phyloP scores from a whole-genome alignment of 2,329 filamentous ascomycete genomes.

The Colletotrichum melonis region DNA sequence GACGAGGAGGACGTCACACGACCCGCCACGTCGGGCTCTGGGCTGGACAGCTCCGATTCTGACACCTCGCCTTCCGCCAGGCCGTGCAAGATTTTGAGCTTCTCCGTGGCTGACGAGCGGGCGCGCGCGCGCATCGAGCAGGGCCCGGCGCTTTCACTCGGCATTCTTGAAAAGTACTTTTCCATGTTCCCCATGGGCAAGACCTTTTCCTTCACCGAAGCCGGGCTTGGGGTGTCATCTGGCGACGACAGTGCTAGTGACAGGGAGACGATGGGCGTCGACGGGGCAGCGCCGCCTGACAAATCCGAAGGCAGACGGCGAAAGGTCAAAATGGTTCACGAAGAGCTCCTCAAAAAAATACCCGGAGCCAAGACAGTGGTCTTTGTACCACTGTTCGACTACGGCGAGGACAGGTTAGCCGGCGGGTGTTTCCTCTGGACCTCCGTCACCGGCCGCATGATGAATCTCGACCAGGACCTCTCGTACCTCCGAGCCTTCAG shows the following conservation, averaged over 20 bases:
- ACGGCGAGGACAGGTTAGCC: slow-evolving; percentile 46
- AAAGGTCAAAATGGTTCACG: slow-evolving; percentile 42
- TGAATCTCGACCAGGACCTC: slow-evolving; percentile 49
- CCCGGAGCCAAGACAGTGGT: slow-evolving; percentile 47
- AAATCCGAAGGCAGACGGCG: slow-evolving; percentile 29
- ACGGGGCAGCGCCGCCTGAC: neutral
- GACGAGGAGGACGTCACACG: slow-evolving; percentile 38
- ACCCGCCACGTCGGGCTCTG: slow-evolving; percentile 35
- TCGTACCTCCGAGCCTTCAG: slow-evolving; percentile 53
- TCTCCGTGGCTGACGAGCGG: slow-evolving; percentile 40
- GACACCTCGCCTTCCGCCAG: slow-evolving; percentile 41
- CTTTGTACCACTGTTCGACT: slow-evolving; percentile 50
- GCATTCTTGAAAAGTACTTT: slow-evolving; percentile 45
- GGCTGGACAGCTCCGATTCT: slow-evolving; percentile 44
- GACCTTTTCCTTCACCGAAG: slow-evolving; percentile 44
- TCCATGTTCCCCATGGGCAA: slow-evolving; percentile 45
- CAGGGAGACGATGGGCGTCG: slow-evolving; percentile 32
- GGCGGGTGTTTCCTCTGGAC: slow-evolving; percentile 51
- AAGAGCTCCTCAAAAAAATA: slow-evolving; percentile 47
- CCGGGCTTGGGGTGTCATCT: slow-evolving; percentile 43
- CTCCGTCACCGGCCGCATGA: slow-evolving; percentile 46
- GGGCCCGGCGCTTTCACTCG: slow-evolving; percentile 42
- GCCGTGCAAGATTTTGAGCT: slow-evolving; percentile 45
- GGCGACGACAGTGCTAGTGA: slow-evolving; percentile 47
- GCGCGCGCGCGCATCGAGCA: slow-evolving; percentile 41